Evolutionary conservation across 345 rosid species (phyloP), one percentile per base, ranked within the genome.

Genomic region (Xanthoceras sorbifolium): DNA sequence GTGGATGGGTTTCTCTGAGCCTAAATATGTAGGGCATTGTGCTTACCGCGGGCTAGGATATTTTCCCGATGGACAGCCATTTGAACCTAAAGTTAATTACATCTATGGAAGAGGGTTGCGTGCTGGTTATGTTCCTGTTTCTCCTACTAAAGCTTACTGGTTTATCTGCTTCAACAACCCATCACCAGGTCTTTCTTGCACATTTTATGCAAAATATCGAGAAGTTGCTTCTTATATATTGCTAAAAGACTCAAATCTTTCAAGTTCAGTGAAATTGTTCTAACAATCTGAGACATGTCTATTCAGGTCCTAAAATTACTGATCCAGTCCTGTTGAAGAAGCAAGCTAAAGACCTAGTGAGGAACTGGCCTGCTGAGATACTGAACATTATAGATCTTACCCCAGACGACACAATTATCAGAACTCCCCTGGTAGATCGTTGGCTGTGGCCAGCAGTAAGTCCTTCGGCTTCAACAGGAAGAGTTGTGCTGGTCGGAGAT

Each of bases 1-100:
- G 69, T 92, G 98, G 99, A 89, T 95, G 90, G 99, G 98, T 5
- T 93, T 91, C 80, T 79, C 96, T 25, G 94, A 92, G 66, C 91
- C 99, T 1, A 89, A 69, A 54, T 93, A 92, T 81, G 96, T 83
- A 25, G 98, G 99, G 57, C 85, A 95, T 64, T 89, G 90, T 42
- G 96, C 96, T 73, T 86, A 85, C 75, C 90, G 97, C 3, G 99
- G 97, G 23, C 90, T 95, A 0, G 99, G 91, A 9, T 80, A 32
- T 80, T 92, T 86, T 67, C 84, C 90, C 36, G 54, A 87, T 25
- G 97, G 97, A 5, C 99, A 93, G 71, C 91, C 96, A 67, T 87
- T 87, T 84, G 85, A 87, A 72, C 86, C 84, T 2, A 87, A 78
- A 74, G 91, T 93, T 63, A 93, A 83, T 69, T 90, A 93, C 70